These are phyloP conservation scores for Diaporthe eres DNA, from an alignment of 2,329 filamentous ascomycete genomes.

Conservation along the genomic window DNA sequence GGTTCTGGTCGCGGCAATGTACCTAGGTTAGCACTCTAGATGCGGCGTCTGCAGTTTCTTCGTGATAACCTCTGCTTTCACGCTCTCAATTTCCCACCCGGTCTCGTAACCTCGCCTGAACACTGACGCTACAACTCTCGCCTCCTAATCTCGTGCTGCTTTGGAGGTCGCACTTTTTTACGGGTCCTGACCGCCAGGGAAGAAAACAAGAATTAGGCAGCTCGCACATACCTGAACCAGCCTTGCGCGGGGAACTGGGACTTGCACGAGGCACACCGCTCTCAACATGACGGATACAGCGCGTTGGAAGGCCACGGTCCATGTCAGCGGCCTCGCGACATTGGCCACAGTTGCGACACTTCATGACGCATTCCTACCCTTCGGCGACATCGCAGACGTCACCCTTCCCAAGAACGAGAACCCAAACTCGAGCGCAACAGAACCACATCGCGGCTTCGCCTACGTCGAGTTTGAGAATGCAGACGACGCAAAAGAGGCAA, in stretches of 20 bases:
- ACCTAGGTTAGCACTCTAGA: not conserved
- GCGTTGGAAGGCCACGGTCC: constrained; percentile 91
- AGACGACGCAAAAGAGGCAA: constrained; percentile 91
- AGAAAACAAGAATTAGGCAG: not conserved
- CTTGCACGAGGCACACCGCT: constrained; percentile 31
- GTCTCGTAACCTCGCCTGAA: not conserved
- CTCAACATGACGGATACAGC: constrained; percentile 81
- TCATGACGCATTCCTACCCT: constrained; percentile 94
- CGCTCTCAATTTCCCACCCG: not conserved
- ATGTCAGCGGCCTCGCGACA: constrained; percentile 89
- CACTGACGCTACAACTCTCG: not conserved
- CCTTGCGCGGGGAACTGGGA: constrained; percentile 22
- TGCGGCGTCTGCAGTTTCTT: constrained; percentile 20
- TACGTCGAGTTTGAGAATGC: constrained; percentile 94
- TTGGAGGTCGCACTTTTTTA: not conserved
- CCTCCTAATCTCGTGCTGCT: not conserved
- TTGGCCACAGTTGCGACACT: constrained; percentile 82
- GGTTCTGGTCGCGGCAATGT: constrained; percentile 11
- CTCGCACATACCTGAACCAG: not conserved
- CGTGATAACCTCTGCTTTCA: not conserved
- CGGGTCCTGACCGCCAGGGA: not conserved
- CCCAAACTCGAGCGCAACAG: constrained; percentile 82
- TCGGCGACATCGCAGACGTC: constrained; percentile 94
- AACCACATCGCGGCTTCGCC: constrained; percentile 91
- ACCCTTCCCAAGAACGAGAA: constrained; percentile 90